Base-by-base conservation (phyloP, 768 basidiomycete genomes). In the Mycena haematopus region DNA sequence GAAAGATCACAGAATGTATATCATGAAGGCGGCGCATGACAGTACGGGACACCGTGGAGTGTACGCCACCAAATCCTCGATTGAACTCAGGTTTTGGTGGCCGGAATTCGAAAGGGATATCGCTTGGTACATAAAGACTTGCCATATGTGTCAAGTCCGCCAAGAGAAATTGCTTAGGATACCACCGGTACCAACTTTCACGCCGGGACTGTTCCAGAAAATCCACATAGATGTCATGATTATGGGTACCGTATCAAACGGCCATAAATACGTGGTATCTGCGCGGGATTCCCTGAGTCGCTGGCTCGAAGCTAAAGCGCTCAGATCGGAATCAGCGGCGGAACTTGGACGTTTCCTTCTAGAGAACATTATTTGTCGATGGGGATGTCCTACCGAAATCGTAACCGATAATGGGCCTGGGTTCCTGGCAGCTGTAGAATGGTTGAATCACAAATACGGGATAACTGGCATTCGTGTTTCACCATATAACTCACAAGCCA, bases 41-140 rank as follows among this genome's bases (percentile, higher is more conserved):
- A 19, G 35, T 29, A 8, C 59, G 31, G 61, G 65, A 22, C 65
- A 66, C 24, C 36, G 54, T n/a, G 60, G 65, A 8, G 13, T 56
- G 11, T 60, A 27, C 17, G 56, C 65, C 0, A 59, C 57, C 0
- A 36, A 33, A 29, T 11, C 17, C 2, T 10, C 49, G 3, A 60
- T 67, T 6, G 46, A 50, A 6, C 14, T 44, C 6, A 33, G 51
- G 0, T 67, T 67, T 27, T 67, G 62, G 62, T 67, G 66, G 62
- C 62, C 66, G 13, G 54, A 49, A 8, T 46, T 60, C 29, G 54
- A 50, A 0, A 8, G 38, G 24, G 66, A 67, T 25, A 42, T 67
- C 0, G 33, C 25, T 3, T 67, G 66, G 66, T 67, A 51, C 29
- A 27, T 60, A 0, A 31, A 45, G 7, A 64, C 49, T 1, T 67